Conservation (phyloP, 2,329 filamentous ascomycete genomes). For the Lachnum nothofagi region DNA sequence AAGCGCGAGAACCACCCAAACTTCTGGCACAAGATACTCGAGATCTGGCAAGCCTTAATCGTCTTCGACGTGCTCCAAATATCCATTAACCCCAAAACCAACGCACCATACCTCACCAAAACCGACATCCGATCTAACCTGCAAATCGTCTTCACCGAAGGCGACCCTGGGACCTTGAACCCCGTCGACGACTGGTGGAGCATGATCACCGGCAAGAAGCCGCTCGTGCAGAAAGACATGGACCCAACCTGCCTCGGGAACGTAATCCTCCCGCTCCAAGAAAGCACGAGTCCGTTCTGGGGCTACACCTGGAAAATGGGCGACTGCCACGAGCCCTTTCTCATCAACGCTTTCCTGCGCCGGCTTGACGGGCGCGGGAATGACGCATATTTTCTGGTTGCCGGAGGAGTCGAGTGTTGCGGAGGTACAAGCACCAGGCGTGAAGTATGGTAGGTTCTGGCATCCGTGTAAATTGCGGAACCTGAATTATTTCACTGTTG, state of each 20-base stretch:
- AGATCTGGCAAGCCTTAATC: constrained; percentile 29
- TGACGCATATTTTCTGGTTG: constrained; percentile 28
- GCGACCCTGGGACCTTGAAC: constrained; percentile 14
- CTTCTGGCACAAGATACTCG: constrained; percentile 30
- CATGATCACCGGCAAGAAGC: constrained; percentile 22
- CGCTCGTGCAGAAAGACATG: constrained; percentile 20
- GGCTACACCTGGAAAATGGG: constrained; percentile 16
- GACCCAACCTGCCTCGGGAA: constrained; percentile 22
- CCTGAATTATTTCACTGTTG: constrained; percentile 13
- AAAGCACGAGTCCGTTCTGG: constrained; percentile 29
- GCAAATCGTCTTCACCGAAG: constrained; percentile 23
- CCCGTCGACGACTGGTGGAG: constrained; percentile 23
- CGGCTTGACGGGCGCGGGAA: constrained; percentile 24
- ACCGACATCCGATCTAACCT: constrained; percentile 15
- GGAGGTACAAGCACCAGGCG: constrained; percentile 12
- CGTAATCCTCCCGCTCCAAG: constrained; percentile 27
- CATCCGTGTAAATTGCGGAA: constrained; percentile 9
- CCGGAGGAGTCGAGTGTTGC: constrained; percentile 20
- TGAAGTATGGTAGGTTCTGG: constrained; percentile 9
- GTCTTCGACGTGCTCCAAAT: constrained; percentile 24
- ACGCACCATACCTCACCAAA: constrained; percentile 19
- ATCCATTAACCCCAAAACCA: constrained; percentile 20
- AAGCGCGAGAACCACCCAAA: constrained; percentile 28
- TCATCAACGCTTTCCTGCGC: constrained; percentile 17
- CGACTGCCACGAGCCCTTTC: constrained; percentile 11